Base-by-base conservation (phyloP, 257 asterid species). In the Ilex aquifolium region DNA sequence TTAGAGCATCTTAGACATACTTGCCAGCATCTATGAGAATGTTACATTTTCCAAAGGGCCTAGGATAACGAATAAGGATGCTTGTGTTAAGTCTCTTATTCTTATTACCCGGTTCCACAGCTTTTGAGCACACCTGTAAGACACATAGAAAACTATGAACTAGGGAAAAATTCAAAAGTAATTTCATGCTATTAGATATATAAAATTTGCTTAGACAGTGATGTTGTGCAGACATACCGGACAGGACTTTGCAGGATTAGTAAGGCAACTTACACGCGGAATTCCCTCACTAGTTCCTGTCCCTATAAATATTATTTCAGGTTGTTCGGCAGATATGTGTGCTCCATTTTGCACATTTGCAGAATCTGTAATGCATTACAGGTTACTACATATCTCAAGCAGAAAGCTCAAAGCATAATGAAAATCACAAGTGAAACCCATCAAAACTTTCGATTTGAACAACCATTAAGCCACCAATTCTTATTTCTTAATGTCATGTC, bases 251-350 rank as follows among this genome's bases (percentile, higher is more conserved):
- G 74, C 31, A 71, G 91, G 87, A 68, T 90, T 68, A 40, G 99
- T 90, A 65, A 93, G 99, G 83, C 99, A 93, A 86, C 99, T 93
- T 68, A 93, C 96, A 6, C 99, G 96, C 4, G 97, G 97, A 72
- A 93, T 87, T 69, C 99, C 99, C 77, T 93, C 96, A 74, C 99
- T 93, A 63, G 99, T 93, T 62, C 96, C 99, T 12, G 99, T 90
- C 64, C 97, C 99, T 10, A 85, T 30, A 66, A 93, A 93, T 57
- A 90, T 66, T 65, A 93, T 78, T 73, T 93, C 97, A 27, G 99
- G 79, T 72, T 85, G 82, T 48, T 68, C 76, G 30, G 65, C 44
- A 10, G 79, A 65, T 57, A 65, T 54, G 44, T 74, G 68, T 52
- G 72, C 65, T 61, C 60, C 79, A 56, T 49, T 67, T 14, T 81